Evolutionary conservation across 2,329 filamentous ascomycete species (phyloP).

Genomic region (Trichoderma sp.): DNA sequence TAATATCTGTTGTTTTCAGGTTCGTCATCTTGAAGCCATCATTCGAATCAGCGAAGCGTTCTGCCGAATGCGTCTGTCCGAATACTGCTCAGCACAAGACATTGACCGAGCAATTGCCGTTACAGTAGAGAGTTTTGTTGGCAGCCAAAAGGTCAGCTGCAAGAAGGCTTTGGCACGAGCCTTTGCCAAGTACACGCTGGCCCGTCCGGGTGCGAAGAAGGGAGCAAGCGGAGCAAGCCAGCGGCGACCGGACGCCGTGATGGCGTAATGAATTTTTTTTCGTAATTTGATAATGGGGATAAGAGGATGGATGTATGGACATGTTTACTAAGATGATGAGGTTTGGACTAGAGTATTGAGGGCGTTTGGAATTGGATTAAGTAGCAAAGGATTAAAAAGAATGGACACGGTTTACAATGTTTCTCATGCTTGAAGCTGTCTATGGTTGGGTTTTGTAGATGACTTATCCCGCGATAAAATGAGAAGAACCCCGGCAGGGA

Average conservation of each 20-base stretch:
- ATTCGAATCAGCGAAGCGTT: slow-evolving; percentile 94
- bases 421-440: neutral
- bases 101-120: slow-evolving; percentile 97
- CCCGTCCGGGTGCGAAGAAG: slow-evolving; percentile 47
- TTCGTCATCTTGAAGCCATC: slow-evolving; percentile 96
- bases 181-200: slow-evolving; percentile 89
- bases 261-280: slow-evolving; percentile 29
- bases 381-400: neutral
- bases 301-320: neutral
- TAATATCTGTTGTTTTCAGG: slow-evolving; percentile 52
- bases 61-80: slow-evolving; percentile 96
- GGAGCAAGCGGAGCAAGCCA: slow-evolving; percentile 31
- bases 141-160: slow-evolving; percentile 93
- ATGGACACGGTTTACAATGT: neutral
- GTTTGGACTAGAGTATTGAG: slow-evolving; percentile 1
- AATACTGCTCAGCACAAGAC: slow-evolving; percentile 86
- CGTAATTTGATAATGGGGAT: neutral
- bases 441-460: neutral
- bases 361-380: slow-evolving; percentile 11
- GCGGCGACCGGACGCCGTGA: slow-evolving; percentile 36
- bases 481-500: too few species aligned
- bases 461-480: too few species aligned
- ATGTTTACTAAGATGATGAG: neutral
- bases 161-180: slow-evolving; percentile 94
- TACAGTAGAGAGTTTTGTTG: slow-evolving; percentile 93